phyloP scores from a whole-genome alignment of 2,329 filamentous ascomycete species.

The Bipolaris bicolor region DNA sequence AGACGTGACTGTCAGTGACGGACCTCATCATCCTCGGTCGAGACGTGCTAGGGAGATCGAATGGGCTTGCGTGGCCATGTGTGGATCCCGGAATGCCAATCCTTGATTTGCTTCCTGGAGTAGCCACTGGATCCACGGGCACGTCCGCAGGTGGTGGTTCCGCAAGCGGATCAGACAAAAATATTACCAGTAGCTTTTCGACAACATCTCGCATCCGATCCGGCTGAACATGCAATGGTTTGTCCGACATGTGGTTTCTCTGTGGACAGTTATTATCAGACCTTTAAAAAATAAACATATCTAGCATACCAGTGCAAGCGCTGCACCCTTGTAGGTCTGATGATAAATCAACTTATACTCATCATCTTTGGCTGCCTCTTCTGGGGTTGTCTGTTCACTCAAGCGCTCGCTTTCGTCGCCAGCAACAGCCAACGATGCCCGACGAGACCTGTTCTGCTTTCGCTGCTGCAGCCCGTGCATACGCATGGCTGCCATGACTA shows the following conservation, averaged over 20 bases:
- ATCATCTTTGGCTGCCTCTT: constrained; percentile 52
- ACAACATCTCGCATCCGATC: constrained; percentile 56
- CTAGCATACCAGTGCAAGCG: constrained; percentile 52
- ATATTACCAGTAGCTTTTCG: constrained; percentile 55
- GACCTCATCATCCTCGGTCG: constrained; percentile 24
- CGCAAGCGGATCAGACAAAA: constrained; percentile 54
- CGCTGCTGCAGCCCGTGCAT: constrained; percentile 57
- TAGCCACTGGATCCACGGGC: constrained; percentile 27
- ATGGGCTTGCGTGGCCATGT: constrained; percentile 38
- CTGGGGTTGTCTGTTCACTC: constrained; percentile 26
- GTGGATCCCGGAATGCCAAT: constrained; percentile 27
- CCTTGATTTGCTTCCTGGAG: constrained; percentile 34
- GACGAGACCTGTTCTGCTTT: constrained; percentile 44
- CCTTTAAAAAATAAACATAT: neutral
- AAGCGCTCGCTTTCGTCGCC: constrained; percentile 20
- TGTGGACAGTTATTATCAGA: constrained; percentile 9
- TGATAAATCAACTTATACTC: constrained; percentile 62
- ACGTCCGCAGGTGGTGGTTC: constrained; percentile 23
- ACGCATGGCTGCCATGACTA: constrained; percentile 61
- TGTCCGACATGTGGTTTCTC: constrained; percentile 49
- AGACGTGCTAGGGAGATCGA: constrained; percentile 41
- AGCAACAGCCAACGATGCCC: constrained; percentile 31
- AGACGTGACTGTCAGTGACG: constrained; percentile 22
- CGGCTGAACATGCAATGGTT: constrained; percentile 48
- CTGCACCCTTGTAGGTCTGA: constrained; percentile 57